Evolutionary conservation across 78 protist genomes (phyloP).

Genomic region (Speleostelium caveatum): DNA sequence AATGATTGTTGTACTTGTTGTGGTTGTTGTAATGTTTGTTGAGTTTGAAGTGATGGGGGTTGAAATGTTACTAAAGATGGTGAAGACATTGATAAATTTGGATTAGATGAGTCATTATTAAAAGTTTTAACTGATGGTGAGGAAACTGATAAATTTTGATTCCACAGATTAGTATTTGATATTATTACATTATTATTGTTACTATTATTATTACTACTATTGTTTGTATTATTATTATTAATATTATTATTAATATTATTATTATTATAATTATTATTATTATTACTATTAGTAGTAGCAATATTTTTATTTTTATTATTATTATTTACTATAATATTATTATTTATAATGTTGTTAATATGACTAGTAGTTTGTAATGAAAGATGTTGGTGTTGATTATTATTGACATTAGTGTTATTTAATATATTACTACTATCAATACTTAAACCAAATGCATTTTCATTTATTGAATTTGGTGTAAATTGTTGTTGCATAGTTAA

Average conservation of each 20-base stretch:
- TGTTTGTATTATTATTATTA: background rate
- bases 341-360: no score
- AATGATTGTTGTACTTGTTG: constrained; percentile 7
- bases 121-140: constrained; percentile 1
- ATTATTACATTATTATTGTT: background rate
- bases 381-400: background rate
- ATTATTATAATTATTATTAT: constrained; percentile 3
- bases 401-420: background rate
- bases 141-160: constrained; percentile 7
- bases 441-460: no score
- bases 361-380: no score
- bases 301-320: background rate
- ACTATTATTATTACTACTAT: background rate
- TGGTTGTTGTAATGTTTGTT: background rate
- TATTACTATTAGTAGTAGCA: background rate
- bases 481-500: no score
- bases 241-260: constrained; percentile 4
- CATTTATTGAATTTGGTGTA: no score
- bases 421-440: no score
- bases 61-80: background rate
- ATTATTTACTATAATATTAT: no score
- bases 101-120: background rate
- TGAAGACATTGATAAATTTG: background rate
- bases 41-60: background rate
- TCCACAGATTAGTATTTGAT: background rate